Evolutionary conservation across 768 basidiomycete genomes (phyloP).

Genomic region (Pleurotus giganteus): DNA sequence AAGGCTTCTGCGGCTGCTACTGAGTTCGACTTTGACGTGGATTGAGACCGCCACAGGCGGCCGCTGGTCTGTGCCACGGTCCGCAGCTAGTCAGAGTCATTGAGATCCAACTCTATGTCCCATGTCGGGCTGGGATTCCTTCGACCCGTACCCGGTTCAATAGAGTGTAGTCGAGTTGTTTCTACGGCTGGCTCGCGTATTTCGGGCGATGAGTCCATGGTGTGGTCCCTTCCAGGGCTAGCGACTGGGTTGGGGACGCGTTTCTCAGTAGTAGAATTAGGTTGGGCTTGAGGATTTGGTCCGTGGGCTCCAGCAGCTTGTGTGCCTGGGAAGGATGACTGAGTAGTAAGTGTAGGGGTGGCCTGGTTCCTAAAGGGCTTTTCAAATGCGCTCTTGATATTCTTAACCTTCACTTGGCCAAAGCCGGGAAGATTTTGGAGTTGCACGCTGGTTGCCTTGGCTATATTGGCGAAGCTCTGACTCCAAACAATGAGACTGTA

Average conservation of each 20-base stretch:
- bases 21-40: too few species aligned
- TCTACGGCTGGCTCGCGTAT: background rate
- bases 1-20: too few species aligned
- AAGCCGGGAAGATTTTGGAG: conserved; percentile 88
- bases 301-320: conserved; percentile 13
- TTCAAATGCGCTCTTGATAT: conserved; percentile 88
- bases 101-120: conserved; percentile 69
- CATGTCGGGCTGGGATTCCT: conserved; percentile 56
- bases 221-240: conserved; percentile 7
- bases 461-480: conserved; percentile 85
- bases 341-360: conserved; percentile 40
- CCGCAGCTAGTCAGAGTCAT: conserved; percentile 20
- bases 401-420: conserved; percentile 90
- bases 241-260: background rate
- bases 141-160: background rate
- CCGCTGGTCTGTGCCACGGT: too few species aligned
- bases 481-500: conserved; percentile 1
- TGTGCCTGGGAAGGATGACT: conserved; percentile 12
- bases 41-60: too few species aligned
- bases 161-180: conserved; percentile 9
- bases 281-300: background rate
- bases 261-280: conserved; percentile 5
- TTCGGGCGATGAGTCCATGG: background rate
- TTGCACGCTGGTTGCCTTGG: conserved; percentile 67
- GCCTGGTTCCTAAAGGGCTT: conserved; percentile 78